phyloP scores from a whole-genome alignment of 306 rosid genomes.

The Senna tora region DNA sequence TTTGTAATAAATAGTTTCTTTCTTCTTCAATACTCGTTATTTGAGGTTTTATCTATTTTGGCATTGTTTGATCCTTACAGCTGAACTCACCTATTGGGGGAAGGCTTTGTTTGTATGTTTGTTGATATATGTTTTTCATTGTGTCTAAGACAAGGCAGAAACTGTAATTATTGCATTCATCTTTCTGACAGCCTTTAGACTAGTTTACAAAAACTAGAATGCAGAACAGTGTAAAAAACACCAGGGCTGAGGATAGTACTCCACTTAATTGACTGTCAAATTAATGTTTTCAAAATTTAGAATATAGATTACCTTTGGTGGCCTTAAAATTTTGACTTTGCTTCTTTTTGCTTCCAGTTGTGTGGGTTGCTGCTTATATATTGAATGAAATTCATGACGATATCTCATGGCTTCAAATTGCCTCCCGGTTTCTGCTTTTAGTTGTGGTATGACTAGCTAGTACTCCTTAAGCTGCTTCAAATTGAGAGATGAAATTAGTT shows the following conservation, averaged over 20 bases:
- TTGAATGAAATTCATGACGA: slow-evolving; percentile 85
- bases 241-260: neutral
- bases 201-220: neutral
- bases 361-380: slow-evolving; percentile 78
- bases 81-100: too few relatives aligned
- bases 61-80: too few relatives aligned
- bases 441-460: slow-evolving; percentile 59
- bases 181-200: neutral
- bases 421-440: slow-evolving; percentile 80
- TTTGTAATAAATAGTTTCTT: neutral
- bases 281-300: neutral
- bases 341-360: slow-evolving; percentile 59
- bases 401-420: slow-evolving; percentile 82
- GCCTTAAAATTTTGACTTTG: slow-evolving; percentile 33
- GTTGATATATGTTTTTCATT: neutral
- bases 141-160: neutral
- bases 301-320: neutral
- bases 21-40: neutral
- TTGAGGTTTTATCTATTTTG: neutral
- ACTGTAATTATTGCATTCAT: neutral
- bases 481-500: slow-evolving; percentile 32
- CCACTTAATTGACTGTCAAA: slow-evolving; percentile 9
- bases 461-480: slow-evolving; percentile 15
- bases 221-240: neutral
- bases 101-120: too few relatives aligned